Percentiles rank a stretch among this genome's conserved stretches.
phyloP scores from a whole-genome alignment of 2,329 filamentous ascomycete species.

The Magnaporthiopsis rhizophila region DNA sequence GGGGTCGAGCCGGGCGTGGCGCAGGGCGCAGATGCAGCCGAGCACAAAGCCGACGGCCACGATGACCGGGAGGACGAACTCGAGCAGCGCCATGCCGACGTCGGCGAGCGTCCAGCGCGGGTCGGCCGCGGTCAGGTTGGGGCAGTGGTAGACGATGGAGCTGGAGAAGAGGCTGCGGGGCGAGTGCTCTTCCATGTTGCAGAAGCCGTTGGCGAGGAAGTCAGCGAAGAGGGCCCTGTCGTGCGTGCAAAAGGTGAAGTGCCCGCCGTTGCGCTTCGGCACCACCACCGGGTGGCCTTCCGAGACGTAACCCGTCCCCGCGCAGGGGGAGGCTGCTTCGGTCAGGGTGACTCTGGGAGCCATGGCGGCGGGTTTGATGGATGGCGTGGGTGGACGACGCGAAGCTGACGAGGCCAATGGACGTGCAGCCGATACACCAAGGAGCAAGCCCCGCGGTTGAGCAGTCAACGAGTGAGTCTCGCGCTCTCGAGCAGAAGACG shows the following conservation, averaged over 20 bases:
- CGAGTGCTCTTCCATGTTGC: neutral
- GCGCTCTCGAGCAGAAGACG: too few species aligned
- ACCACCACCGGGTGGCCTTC: neutral
- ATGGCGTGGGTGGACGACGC: too few species aligned
- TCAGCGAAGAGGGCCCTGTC: neutral
- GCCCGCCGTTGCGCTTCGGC: neutral
- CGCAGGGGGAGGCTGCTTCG: neutral
- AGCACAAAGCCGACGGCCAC: neutral
- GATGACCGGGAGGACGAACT: neutral
- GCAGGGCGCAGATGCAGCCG: neutral
- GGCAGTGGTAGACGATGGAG: neutral
- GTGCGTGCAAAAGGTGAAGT: slow-evolving; percentile 2
- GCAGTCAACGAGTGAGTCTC: too few species aligned
- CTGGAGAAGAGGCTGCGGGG: slow-evolving; percentile 1
- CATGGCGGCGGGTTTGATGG: neutral
- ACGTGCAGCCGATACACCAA: too few species aligned
- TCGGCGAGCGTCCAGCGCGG: neutral
- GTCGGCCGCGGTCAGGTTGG: neutral
- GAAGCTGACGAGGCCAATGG: too few species aligned
- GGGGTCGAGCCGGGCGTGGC: neutral
- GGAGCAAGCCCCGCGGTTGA: too few species aligned
- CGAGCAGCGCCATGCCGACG: neutral
- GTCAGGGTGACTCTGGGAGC: too few species aligned
- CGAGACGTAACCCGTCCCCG: neutral
- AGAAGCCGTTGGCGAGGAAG: slow-evolving; percentile 5